Conservation (phyloP, 2,329 filamentous ascomycete species). For the Epicoccum nigrum region DNA sequence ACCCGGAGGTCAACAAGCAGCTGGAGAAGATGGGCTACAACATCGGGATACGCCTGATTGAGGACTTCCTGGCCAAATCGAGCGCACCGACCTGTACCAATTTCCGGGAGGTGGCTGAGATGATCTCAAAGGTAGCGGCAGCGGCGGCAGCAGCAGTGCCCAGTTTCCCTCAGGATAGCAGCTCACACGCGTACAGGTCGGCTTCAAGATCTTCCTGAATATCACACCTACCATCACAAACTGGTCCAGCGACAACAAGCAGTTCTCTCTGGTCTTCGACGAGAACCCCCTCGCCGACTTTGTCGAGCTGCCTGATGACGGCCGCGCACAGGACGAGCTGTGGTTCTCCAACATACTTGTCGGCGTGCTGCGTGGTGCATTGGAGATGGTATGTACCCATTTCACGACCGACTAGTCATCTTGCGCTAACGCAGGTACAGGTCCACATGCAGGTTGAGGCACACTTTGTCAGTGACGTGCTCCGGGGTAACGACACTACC, state of each 20-base stretch:
- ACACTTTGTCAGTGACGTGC: constrained; percentile 91
- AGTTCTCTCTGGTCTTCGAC: constrained; percentile 94
- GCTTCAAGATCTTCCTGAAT: constrained; percentile 99
- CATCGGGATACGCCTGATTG: constrained; percentile 92
- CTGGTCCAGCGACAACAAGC: constrained; percentile 95
- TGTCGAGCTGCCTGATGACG: constrained; percentile 95
- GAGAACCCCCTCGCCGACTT: constrained; percentile 98
- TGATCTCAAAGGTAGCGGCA: constrained; percentile 85
- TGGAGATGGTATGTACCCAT: constrained; percentile 79
- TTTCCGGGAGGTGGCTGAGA: constrained; percentile 94
- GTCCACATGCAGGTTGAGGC: constrained; percentile 98
- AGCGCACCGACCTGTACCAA: constrained; percentile 88
- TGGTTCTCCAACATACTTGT: constrained; percentile 99
- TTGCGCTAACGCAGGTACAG: constrained; percentile 46
- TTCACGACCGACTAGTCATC: not conserved
- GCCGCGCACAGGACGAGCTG: constrained; percentile 90
- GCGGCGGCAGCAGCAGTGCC: too few relatives aligned
- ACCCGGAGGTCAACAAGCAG: constrained; percentile 94
- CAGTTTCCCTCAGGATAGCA: not conserved
- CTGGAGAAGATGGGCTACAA: constrained; percentile 99
- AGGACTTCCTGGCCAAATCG: constrained; percentile 96
- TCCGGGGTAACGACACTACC: constrained; percentile 92
- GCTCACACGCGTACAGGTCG: constrained; percentile 65
- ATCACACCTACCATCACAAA: constrained; percentile 92
- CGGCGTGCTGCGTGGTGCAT: constrained; percentile 83